Conservation (phyloP, 257 asterid species). For the Leptodermis oblonga region DNA sequence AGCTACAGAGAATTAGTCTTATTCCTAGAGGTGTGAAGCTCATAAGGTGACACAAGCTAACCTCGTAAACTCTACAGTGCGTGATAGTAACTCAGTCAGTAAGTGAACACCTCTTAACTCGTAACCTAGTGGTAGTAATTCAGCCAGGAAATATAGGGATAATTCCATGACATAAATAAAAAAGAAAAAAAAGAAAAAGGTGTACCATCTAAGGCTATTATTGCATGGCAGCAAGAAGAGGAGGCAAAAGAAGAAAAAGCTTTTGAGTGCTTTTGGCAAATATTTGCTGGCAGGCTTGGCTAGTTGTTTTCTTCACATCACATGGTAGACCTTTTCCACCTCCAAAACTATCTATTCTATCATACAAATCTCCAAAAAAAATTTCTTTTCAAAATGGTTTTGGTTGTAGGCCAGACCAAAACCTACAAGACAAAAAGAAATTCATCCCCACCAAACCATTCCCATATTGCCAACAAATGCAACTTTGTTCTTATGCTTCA, state of each 20-base stretch:
- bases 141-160: too few relatives aligned
- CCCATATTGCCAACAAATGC: background rate
- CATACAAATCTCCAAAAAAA: background rate
- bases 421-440: constrained; percentile 16
- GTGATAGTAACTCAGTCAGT: too few relatives aligned
- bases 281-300: background rate
- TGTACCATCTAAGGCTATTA: background rate
- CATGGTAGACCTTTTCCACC: constrained; percentile 6
- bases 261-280: background rate
- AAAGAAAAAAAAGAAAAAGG: too few relatives aligned
- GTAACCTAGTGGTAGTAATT: too few relatives aligned
- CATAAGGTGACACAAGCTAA: too few relatives aligned
- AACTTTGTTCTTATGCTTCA: constrained; percentile 17
- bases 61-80: too few relatives aligned
- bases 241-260: background rate
- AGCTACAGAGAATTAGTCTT: too few relatives aligned
- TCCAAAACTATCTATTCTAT: background rate
- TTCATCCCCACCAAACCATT: constrained; percentile 1
- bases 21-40: too few relatives aligned
- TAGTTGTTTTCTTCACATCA: constrained; percentile 13
- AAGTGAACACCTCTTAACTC: too few relatives aligned
- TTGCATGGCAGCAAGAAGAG: background rate
- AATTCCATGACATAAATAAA: too few relatives aligned
- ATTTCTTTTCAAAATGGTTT: background rate
- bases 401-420: constrained; percentile 6